Percentiles rank a stretch among this genome's conserved stretches.
Conservation (phyloP, 305 asterid genomes). For the Fraxinus velutina region DNA sequence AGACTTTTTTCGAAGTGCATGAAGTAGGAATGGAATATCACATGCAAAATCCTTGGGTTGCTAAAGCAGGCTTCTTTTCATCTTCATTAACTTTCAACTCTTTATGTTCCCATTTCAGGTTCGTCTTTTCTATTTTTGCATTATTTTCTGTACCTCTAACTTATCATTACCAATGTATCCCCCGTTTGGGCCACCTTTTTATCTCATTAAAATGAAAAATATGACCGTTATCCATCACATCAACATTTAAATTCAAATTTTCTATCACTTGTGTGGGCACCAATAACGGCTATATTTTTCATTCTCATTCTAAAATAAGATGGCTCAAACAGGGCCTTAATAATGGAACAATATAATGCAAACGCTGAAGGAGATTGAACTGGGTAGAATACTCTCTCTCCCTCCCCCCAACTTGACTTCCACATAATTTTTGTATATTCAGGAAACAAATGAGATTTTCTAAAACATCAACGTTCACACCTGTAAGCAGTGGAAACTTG, state of each 20-base stretch:
- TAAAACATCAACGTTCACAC: constrained; percentile 31
- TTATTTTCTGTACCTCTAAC: neutral
- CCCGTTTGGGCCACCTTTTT: too few relatives aligned
- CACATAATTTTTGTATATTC: neutral
- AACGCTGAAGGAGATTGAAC: neutral
- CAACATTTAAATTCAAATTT: too few relatives aligned
- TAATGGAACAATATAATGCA: neutral
- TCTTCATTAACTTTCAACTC: neutral
- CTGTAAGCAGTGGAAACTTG: constrained; percentile 97
- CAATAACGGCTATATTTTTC: too few relatives aligned
- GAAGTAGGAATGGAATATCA: neutral
- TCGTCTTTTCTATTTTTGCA: neutral
- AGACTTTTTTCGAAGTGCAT: constrained; percentile 7
- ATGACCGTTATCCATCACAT: too few relatives aligned
- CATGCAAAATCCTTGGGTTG: constrained; percentile 14
- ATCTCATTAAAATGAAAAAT: too few relatives aligned
- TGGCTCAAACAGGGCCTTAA: neutral
- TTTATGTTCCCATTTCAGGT: neutral
- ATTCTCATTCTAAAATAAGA: too few relatives aligned
- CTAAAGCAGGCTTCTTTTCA: constrained; percentile 6
- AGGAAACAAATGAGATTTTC: constrained; percentile 1
- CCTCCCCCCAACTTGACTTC: neutral
- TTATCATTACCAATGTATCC: neutral
- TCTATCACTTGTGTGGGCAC: too few relatives aligned
- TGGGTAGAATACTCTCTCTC: neutral